Evolutionary conservation across 352 stramenopile species (phyloP).

Genomic region (Phytophthora meadii): DNA sequence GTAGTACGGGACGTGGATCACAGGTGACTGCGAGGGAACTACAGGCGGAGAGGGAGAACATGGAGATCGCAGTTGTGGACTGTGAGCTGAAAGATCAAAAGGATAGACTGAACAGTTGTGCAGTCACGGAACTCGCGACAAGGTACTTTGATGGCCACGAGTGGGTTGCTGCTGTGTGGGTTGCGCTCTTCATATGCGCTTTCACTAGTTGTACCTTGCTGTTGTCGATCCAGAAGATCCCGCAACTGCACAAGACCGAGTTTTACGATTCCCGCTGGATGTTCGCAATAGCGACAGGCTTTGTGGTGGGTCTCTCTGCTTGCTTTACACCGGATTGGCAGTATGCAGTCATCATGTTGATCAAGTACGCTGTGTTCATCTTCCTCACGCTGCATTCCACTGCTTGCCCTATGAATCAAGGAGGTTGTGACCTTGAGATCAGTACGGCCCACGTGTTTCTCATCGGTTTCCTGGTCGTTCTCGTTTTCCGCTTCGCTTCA

Average conservation of each 20-base stretch:
- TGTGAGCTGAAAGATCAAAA: constrained; percentile 37
- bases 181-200: constrained; percentile 32
- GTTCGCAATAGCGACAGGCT: constrained; percentile 41
- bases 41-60: constrained; percentile 34
- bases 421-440: constrained; percentile 39
- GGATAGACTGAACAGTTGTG: constrained; percentile 27
- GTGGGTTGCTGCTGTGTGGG: constrained; percentile 46
- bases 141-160: constrained; percentile 35
- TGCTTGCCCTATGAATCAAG: constrained; percentile 56
- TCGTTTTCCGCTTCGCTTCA: constrained; percentile 51
- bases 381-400: constrained; percentile 61
- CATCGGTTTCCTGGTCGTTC: constrained; percentile 36
- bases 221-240: constrained; percentile 30
- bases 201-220: constrained; percentile 38
- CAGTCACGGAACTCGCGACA: constrained; percentile 22
- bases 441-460: constrained; percentile 42
- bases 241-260: constrained; percentile 42
- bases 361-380: constrained; percentile 50
- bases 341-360: constrained; percentile 50
- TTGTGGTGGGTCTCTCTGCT: constrained; percentile 45
- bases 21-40: constrained; percentile 18
- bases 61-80: constrained; percentile 35
- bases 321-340: constrained; percentile 53
- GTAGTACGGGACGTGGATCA: constrained; percentile 14
- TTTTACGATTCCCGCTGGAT: constrained; percentile 54